Conservation (phyloP, 495 filamentous ascomycete species). For the Tuber umbilicatum region DNA sequence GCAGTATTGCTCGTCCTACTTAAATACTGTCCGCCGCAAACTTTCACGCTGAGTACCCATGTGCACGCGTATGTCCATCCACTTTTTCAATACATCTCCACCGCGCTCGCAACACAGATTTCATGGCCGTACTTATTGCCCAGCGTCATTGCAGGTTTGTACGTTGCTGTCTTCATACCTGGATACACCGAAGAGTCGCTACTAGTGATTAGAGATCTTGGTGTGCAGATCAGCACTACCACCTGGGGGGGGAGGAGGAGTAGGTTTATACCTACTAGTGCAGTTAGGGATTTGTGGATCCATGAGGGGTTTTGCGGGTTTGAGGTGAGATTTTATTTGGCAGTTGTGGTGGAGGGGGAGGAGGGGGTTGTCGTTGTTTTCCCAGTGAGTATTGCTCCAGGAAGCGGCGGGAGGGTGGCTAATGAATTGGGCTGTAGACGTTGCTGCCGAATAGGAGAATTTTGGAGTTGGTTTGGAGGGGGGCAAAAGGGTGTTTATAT, state of each 20-base stretch:
- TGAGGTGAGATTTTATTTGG: constrained; percentile 81
- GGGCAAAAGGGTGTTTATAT: constrained; percentile 29
- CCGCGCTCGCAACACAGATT: constrained; percentile 6
- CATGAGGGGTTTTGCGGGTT: constrained; percentile 94
- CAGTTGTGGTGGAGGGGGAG: constrained; percentile 87
- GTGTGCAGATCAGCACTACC: constrained; percentile 74
- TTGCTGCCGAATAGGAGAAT: constrained; percentile 30
- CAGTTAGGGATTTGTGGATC: constrained; percentile 86
- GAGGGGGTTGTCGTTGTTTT: constrained; percentile 86
- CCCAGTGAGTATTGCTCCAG: constrained; percentile 73
- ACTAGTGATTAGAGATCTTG: constrained; percentile 78
- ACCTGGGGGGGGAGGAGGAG: constrained; percentile 50
- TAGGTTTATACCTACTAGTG: constrained; percentile 85
- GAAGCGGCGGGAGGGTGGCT: constrained; percentile 77
- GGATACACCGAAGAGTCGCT: constrained; percentile 69
- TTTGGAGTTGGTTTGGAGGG: constrained; percentile 35
- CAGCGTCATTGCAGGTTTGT: constrained; percentile 34
- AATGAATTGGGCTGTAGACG: constrained; percentile 46
- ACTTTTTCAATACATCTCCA: constrained; percentile 23
- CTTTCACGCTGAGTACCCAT: constrained; percentile 16
- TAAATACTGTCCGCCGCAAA: constrained; percentile 21
- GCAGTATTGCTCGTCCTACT: constrained; percentile 42
- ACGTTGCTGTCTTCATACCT: constrained; percentile 42
- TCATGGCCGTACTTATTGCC: constrained; percentile 21
- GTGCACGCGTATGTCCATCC: constrained; percentile 35